Base-by-base conservation (phyloP, 164 flowering plant species). In the Echeveria elegans region DNA sequence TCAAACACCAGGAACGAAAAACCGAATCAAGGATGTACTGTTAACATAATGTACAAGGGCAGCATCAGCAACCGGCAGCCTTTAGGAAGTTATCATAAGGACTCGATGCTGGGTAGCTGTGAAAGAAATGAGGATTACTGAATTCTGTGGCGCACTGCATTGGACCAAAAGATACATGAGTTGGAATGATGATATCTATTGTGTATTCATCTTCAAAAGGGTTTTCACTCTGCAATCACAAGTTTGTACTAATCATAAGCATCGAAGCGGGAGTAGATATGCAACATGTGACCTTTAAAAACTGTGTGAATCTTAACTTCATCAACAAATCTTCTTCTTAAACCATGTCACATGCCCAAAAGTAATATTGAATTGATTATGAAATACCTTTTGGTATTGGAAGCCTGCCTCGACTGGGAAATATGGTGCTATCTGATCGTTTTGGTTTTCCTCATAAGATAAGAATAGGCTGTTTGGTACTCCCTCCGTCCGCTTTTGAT, bases 61-160 rank as follows among this genome's bases (percentile, higher is more conserved):
- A 15, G 23, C 52, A 47, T 79, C 72, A 86, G 77, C 97, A 87
- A 73, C 97, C 94, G 23, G 97, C 97, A 4, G 97, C 96, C 79
- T 89, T 89, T 75, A 92, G 74, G 79, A 92, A 92, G 64, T 88
- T 89, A 79, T 92, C 97, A 24, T 86, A 92, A 1, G 97, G 97
- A 71, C 97, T 92, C 31, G 97, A 78, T 72, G 97, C 94, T 7
- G n/a, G 97, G 97, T 69, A 92, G 66, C 69, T n/a, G n/a, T 83
- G 75, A 73, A 92, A 89, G 47, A 89, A 85, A 47, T 77, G 77
- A 29, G 75, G 81, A 31, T 31, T 31, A 11, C 69, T 79, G 37
- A 72, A 77, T 63, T 83, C 88, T 0, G 40, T 78, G 2, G 83
- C 70, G 66, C 84, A 81, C 12, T 50, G 56, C 56, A 50, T 50